Conservation (phyloP, 2,329 filamentous ascomycete species). For the Sporothrix sp. region DNA sequence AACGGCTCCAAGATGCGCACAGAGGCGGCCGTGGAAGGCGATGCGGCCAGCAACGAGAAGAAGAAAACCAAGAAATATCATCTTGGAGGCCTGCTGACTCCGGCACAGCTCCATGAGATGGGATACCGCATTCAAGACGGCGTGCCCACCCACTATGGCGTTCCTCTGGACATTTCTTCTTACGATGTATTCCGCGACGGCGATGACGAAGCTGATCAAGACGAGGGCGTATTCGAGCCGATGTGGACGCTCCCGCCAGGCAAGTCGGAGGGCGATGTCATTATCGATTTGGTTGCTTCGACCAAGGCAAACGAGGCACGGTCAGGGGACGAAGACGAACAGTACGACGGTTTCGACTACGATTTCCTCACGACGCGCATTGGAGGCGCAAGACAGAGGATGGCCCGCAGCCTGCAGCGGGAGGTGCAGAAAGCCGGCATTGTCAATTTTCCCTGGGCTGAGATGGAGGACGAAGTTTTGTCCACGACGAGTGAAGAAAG, state of each 20-base stretch:
- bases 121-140: slow-evolving; percentile 23
- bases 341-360: background rate
- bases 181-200: slow-evolving; percentile 9
- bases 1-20: too few species aligned
- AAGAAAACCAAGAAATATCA: background rate
- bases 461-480: slow-evolving; percentile 10
- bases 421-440: too few species aligned
- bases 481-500: slow-evolving; percentile 12
- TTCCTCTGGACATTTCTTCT: slow-evolving; percentile 14
- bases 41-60: background rate
- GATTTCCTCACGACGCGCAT: background rate
- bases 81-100: background rate
- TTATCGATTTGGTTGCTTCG: slow-evolving; percentile 10
- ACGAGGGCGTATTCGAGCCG: slow-evolving; percentile 10
- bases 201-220: slow-evolving; percentile 8
- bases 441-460: slow-evolving; percentile 5
- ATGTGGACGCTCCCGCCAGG: slow-evolving; percentile 17
- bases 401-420: too few species aligned
- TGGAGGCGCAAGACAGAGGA: background rate
- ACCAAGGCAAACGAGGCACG: background rate
- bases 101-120: slow-evolving; percentile 17
- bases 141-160: slow-evolving; percentile 25
- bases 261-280: slow-evolving; percentile 11
- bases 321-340: background rate
- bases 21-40: background rate